phyloP scores from a whole-genome alignment of 768 basidiomycete genomes.

The Agaricus bisporus region DNA sequence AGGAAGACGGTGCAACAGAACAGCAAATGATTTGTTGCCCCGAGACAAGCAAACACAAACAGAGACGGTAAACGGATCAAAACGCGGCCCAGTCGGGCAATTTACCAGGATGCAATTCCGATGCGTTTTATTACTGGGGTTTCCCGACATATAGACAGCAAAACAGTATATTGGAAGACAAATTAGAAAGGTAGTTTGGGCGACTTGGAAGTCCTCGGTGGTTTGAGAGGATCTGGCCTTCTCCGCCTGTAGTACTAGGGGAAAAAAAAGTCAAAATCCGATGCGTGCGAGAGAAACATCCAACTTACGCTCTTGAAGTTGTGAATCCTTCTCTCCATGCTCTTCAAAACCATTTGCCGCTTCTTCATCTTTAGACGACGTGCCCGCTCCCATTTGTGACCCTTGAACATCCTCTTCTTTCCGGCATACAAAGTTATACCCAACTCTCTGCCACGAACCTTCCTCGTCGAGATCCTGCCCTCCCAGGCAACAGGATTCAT shows the following conservation, averaged over 20 bases:
- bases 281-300: not conserved
- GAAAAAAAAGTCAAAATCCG: constrained; percentile 4
- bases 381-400: constrained; percentile 79
- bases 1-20: not conserved
- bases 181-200: constrained; percentile 57
- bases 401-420: constrained; percentile 88
- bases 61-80: not conserved
- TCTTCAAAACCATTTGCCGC: constrained; percentile 53
- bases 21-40: not conserved
- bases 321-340: constrained; percentile 61
- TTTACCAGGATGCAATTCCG: not conserved
- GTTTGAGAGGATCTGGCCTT: constrained; percentile 54
- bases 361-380: constrained; percentile 40
- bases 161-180: constrained; percentile 10
- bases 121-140: not conserved
- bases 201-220: constrained; percentile 38
- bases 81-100: not conserved
- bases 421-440: constrained; percentile 67
- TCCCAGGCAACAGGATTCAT: constrained; percentile 32
- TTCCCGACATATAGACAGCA: not conserved
- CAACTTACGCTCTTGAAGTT: constrained; percentile 59
- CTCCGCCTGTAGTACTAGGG: constrained; percentile 42
- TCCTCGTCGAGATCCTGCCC: constrained; percentile 35
- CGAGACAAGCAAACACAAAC: constrained; percentile 7
- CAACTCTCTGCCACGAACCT: constrained; percentile 41